Evolutionary conservation across 2,329 filamentous ascomycete genomes (phyloP).

Genomic region (Fusarium sp.): DNA sequence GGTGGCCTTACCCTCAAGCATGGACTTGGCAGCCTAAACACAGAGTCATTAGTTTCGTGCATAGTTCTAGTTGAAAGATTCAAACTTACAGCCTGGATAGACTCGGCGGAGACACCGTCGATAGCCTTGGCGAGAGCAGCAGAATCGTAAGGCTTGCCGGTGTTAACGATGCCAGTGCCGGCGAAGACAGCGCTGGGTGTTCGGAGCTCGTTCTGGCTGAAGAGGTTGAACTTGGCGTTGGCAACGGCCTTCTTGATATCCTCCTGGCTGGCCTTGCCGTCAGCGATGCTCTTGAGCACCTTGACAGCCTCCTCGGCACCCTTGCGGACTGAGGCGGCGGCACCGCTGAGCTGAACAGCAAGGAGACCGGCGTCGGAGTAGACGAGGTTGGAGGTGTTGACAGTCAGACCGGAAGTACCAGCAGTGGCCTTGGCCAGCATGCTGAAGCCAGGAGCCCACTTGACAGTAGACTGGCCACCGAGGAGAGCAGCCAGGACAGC

Average conservation of each 20-base stretch:
- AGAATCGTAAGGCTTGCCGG: conserved; percentile 85
- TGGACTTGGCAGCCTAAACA: conserved; percentile 82
- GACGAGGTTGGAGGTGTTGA: conserved; percentile 80
- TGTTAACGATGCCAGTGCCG: conserved; percentile 84
- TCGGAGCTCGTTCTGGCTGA: conserved; percentile 84
- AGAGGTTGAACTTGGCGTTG: conserved; percentile 90
- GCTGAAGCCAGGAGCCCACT: conserved; percentile 95
- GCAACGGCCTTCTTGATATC: conserved; percentile 92
- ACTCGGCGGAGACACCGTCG: conserved; percentile 83
- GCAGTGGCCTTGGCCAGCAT: conserved; percentile 84
- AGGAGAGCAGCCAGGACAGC: conserved; percentile 89
- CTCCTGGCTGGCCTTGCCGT: conserved; percentile 81
- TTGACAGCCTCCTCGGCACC: conserved; percentile 83
- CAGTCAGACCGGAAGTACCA: conserved; percentile 72
- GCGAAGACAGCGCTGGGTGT: conserved; percentile 83
- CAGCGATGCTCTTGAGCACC: conserved; percentile 82
- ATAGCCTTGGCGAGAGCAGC: conserved; percentile 82
- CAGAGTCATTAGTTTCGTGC: conserved; percentile 40
- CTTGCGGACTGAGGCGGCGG: conserved; percentile 76
- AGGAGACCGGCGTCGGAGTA: conserved; percentile 97
- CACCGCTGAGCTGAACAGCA: conserved; percentile 82
- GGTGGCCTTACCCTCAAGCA: conserved; percentile 88
- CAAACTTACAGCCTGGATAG: conserved; percentile 82
- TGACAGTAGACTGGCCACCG: conserved; percentile 90
- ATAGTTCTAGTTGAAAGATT: conserved; percentile 40